Evolutionary conservation across 2,329 filamentous ascomycete genomes (phyloP), one percentile per base, ranked within the genome.

Genomic region (Lachnellula hyalina): DNA sequence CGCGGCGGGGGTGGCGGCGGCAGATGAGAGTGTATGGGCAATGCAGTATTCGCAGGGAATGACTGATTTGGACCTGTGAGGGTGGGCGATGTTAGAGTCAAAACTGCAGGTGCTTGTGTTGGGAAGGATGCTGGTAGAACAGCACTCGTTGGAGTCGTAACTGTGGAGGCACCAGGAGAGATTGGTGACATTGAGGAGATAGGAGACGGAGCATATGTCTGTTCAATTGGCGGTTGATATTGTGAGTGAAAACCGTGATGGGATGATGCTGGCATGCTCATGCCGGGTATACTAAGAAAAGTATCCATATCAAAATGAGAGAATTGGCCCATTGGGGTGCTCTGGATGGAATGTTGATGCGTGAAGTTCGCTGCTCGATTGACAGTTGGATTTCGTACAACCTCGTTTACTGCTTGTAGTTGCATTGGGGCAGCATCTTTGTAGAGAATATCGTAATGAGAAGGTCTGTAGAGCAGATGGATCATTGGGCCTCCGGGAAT

Each of bases 361-460:
- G 73, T 72, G 55, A 82, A 75, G 3, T 71, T 69, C 14, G 72
- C 70, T 9, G 77, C 79, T 23, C 79, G 74, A 63, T 83, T 75
- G 46, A 86, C 78, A 60, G 82, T 80, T 57, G 71, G 67, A 11
- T 65, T 59, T 49, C 67, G 66, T 56, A 60, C 46, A 44, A 58
- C 49, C n/a, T 60, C 55, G 12, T 52, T 49, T n/a, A 63, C 40
- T 9, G 58, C 48, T 47, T 63, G 51, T 40, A 61, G 32, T 49
- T 66, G 56, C 51, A 67, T 56, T 46, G 60, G 55, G 45, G 55
- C 48, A 2, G 23, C 58, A 53, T 78, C 75, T 68, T 83, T 85
- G 76, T 99, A 99, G 35, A 97, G 79, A 58, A 99, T 85, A 71
- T 97, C 94, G 71, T 97, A 99, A 72, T 97, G 94, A 57, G 90